These are phyloP conservation scores for Paecilomyces formosus DNA, from an alignment of 2,329 filamentous ascomycete genomes.

Conservation along the genomic window DNA sequence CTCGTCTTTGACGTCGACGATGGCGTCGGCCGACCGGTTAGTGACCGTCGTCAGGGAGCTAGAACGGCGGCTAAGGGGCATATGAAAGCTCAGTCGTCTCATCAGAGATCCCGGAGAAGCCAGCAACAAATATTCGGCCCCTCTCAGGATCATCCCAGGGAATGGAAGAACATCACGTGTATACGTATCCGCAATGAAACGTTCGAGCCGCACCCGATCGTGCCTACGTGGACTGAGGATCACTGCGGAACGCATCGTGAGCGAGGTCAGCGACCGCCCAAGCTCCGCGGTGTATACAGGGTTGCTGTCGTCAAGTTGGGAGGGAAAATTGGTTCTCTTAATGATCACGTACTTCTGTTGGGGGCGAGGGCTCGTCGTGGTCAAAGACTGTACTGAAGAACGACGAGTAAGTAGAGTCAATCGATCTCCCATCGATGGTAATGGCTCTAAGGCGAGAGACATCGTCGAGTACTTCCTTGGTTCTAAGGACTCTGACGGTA, in stretches of 20 bases:
- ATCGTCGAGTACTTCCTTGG: slow-evolving; percentile 34
- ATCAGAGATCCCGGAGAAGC: slow-evolving; percentile 81
- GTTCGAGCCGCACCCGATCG: slow-evolving; percentile 71
- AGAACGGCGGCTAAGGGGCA: slow-evolving; percentile 66
- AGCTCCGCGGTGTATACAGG: slow-evolving; percentile 48
- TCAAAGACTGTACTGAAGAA: slow-evolving; percentile 70
- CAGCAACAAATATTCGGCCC: slow-evolving; percentile 66
- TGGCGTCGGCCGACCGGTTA: slow-evolving; percentile 7
- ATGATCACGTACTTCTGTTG: slow-evolving; percentile 71
- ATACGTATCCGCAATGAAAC: slow-evolving; percentile 70
- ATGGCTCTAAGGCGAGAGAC: slow-evolving; percentile 61
- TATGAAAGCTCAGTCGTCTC: slow-evolving; percentile 74
- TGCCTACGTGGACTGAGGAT: slow-evolving; percentile 66
- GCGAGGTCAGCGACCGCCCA: slow-evolving; percentile 70
- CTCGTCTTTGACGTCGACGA: slow-evolving; percentile 7
- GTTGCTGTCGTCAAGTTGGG: slow-evolving; percentile 44
- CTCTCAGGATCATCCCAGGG: slow-evolving; percentile 67
- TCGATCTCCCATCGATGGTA: slow-evolving; percentile 69
- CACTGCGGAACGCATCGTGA: slow-evolving; percentile 61
- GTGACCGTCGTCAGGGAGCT: slow-evolving; percentile 41
- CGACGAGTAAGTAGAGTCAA: slow-evolving; percentile 50
- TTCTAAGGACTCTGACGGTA: slow-evolving; percentile 33
- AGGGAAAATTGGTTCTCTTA: slow-evolving; percentile 70
- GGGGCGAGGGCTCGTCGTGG: slow-evolving; percentile 62
- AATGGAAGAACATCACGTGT: slow-evolving; percentile 73